Percentiles rank a stretch among this genome's conserved stretches.
Conservation (phyloP, 305 asterid genomes). For the Andrographis paniculata region DNA sequence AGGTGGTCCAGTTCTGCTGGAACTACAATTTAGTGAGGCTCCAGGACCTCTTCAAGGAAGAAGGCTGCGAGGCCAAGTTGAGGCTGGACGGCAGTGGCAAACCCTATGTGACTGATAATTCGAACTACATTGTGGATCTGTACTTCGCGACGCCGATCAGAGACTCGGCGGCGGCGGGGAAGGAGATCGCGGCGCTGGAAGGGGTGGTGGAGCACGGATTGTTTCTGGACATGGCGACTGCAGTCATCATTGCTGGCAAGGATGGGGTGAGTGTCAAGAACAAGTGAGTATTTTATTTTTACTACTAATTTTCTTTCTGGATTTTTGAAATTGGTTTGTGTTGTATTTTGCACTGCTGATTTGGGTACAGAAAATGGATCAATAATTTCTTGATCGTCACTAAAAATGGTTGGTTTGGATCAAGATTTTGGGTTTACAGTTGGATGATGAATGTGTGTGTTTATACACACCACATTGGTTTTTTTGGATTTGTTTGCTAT, state of each 20-base stretch:
- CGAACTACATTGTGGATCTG: conserved; percentile 84
- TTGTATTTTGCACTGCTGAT: not conserved
- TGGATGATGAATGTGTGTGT: no score
- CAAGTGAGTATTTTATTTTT: conserved; percentile 30
- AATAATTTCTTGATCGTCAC: no score
- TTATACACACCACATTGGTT: no score
- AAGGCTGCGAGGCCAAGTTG: conserved; percentile 73
- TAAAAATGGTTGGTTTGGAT: no score
- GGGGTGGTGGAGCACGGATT: conserved; percentile 91
- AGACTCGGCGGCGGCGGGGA: conserved; percentile 62
- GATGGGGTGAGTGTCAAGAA: conserved; percentile 54
- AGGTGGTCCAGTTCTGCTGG: conserved; percentile 95
- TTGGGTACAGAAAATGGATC: no score
- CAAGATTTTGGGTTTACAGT: no score
- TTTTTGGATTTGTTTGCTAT: no score
- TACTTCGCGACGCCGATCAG: conserved; percentile 75
- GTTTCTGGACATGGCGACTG: conserved; percentile 76
- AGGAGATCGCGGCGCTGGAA: conserved; percentile 57
- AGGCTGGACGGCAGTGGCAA: conserved; percentile 64
- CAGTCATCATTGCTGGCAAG: conserved; percentile 70
- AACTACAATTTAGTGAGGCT: conserved; percentile 66
- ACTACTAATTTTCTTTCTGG: not conserved
- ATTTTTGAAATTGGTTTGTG: not conserved
- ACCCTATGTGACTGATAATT: conserved; percentile 82
- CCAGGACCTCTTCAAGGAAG: conserved; percentile 57